Evolutionary conservation across 164 flowering plant genomes (phyloP).

Genomic region (Stephania cephalantha): DNA sequence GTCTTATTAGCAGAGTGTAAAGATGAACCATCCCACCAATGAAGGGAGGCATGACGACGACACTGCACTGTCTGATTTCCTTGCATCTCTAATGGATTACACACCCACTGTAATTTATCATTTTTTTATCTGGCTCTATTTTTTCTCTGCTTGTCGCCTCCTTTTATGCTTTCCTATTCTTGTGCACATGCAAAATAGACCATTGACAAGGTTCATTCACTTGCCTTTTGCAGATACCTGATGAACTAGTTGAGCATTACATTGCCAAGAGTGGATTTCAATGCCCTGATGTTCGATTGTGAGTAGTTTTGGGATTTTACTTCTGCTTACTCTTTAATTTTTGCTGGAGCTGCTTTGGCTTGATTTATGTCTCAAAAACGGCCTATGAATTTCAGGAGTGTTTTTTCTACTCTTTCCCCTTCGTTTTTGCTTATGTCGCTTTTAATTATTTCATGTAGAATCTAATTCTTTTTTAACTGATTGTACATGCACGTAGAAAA

Average conservation of each 20-base stretch:
- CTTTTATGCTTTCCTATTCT: not conserved
- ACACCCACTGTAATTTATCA: conserved; percentile 67
- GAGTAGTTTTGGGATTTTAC: conserved; percentile 16
- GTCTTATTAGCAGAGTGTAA: conserved; percentile 5
- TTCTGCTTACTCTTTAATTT: not conserved
- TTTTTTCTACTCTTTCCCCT: not conserved
- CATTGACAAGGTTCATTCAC: not conserved
- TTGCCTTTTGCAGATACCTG: conserved; percentile 58
- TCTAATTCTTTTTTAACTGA: too few species aligned
- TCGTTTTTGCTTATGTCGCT: not conserved
- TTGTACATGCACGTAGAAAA: too few species aligned
- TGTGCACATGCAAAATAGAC: not conserved
- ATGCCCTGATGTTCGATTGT: conserved; percentile 92
- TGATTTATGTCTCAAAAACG: not conserved
- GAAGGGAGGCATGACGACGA: conserved; percentile 78
- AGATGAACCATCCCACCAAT: conserved; percentile 39
- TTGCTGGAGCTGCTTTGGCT: not conserved
- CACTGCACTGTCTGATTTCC: conserved; percentile 68
- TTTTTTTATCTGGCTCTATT: not conserved
- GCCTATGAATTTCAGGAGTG: not conserved
- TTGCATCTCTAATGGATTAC: conserved; percentile 81
- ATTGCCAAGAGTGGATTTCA: conserved; percentile 86
- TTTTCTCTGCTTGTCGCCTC: not conserved
- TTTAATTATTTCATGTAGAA: not conserved
- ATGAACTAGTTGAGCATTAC: conserved; percentile 91